Evolutionary conservation across 768 basidiomycete species (phyloP).

Genomic region (Mycena sanguinolenta): DNA sequence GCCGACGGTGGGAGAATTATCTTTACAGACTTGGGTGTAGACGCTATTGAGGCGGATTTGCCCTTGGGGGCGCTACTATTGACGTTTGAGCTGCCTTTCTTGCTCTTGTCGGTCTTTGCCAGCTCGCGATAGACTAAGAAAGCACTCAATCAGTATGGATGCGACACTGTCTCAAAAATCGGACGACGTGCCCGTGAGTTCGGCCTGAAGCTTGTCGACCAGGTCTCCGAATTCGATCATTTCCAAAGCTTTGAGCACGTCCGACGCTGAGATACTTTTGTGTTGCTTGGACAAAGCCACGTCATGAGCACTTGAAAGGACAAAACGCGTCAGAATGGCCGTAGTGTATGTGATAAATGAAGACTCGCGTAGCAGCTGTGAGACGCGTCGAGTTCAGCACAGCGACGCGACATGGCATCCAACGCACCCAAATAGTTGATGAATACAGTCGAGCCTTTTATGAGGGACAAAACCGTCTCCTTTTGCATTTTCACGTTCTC

Average conservation of each 20-base stretch:
- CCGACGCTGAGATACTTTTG: conserved; percentile 90
- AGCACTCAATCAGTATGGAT: neutral
- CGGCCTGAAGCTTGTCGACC: conserved; percentile 69
- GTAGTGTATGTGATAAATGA: neutral
- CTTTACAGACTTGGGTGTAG: conserved; percentile 41
- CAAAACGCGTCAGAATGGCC: conserved; percentile 33
- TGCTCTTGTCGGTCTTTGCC: conserved; percentile 72
- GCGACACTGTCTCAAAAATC: neutral
- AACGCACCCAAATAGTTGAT: conserved; percentile 91
- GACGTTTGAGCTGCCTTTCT: conserved; percentile 49
- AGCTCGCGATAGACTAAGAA: conserved; percentile 75
- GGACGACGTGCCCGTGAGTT: conserved; percentile 69
- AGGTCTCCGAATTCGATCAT: conserved; percentile 82
- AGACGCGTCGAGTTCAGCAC: conserved; percentile 25
- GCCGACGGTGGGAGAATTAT: conserved; percentile 48
- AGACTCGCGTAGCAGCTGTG: conserved; percentile 64
- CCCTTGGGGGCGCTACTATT: conserved; percentile 34
- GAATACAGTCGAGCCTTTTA: conserved; percentile 94
- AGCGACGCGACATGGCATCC: conserved; percentile 20
- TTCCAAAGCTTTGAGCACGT: conserved; percentile 90
- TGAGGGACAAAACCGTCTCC: conserved; percentile 86
- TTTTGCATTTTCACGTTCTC: conserved; percentile 90
- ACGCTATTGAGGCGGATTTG: conserved; percentile 41
- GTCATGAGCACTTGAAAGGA: conserved; percentile 81
- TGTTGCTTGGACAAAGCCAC: conserved; percentile 87